phyloP scores from a whole-genome alignment of 2,329 filamentous ascomycete species.

The Alternaria dauci region DNA sequence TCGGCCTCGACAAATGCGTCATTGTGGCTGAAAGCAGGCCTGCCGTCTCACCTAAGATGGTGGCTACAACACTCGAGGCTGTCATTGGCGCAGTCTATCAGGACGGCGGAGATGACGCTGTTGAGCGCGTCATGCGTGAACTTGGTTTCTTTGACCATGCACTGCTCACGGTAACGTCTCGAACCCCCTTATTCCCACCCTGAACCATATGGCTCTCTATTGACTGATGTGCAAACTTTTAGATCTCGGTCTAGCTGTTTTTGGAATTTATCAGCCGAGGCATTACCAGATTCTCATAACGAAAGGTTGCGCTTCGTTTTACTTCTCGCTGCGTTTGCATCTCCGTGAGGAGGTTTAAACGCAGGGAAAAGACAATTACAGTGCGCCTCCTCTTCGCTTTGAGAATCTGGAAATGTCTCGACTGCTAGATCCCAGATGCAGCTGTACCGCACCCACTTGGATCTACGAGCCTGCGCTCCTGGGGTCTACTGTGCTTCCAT shows the following conservation, averaged over 20 bases:
- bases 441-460: not conserved
- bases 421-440: not conserved
- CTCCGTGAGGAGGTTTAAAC: not conserved
- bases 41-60: slow-evolving; percentile 20
- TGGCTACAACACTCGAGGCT: slow-evolving; percentile 46
- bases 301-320: not conserved
- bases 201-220: not conserved
- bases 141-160: slow-evolving; percentile 16
- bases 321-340: slow-evolving; percentile 2
- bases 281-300: not conserved
- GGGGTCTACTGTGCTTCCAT: not conserved
- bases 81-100: slow-evolving; percentile 47
- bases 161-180: slow-evolving; percentile 13
- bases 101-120: slow-evolving; percentile 33
- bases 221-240: slow-evolving; percentile 10
- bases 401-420: not conserved
- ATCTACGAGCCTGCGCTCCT: not conserved
- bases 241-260: slow-evolving; percentile 1
- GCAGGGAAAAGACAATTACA: not conserved
- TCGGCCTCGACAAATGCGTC: slow-evolving; percentile 13
- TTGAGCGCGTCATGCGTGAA: slow-evolving; percentile 10
- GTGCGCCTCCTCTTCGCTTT: not conserved
- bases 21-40: slow-evolving; percentile 4
- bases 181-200: not conserved
- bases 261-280: not conserved